Percentiles rank a stretch among this genome's conserved stretches.
Evolutionary conservation across 805 yeast species (phyloP).

Genomic region (Starmerella potacharoeniae): DNA sequence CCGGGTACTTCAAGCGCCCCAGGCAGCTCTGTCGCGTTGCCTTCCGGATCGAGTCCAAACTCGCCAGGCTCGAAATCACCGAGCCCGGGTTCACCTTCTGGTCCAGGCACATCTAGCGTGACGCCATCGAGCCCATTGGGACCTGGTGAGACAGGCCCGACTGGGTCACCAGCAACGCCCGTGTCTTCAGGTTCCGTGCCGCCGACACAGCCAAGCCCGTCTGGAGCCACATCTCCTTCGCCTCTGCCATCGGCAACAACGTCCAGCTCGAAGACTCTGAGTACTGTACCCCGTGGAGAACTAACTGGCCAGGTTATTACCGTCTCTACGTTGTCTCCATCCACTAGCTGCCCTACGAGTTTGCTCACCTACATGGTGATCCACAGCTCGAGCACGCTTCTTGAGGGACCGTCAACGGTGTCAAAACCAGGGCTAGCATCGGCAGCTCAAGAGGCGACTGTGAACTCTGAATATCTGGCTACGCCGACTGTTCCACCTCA

Average conservation of each 20-base stretch:
- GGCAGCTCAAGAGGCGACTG: constrained; percentile 12
- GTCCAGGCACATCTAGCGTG: neutral
- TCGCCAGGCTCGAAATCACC: too few species aligned
- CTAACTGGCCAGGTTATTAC: constrained; percentile 13
- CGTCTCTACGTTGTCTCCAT: constrained; percentile 13
- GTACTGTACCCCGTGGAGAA: neutral
- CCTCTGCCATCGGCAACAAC: neutral
- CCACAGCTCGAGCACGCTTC: constrained; percentile 13
- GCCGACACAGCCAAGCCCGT: neutral
- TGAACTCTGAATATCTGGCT: neutral
- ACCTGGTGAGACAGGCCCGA: too few species aligned
- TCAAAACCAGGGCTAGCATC: neutral
- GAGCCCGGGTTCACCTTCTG: neutral
- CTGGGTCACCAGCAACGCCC: neutral
- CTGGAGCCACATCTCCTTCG: neutral
- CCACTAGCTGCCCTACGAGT: constrained; percentile 16
- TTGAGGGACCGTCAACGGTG: constrained; percentile 7
- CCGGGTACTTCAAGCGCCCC: too few species aligned
- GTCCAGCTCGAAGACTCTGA: neutral
- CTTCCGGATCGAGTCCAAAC: too few species aligned
- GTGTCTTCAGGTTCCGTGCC: neutral
- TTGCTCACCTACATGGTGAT: constrained; percentile 12
- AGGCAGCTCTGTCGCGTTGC: too few species aligned
- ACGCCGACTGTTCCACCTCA: neutral
- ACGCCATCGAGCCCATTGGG: too few species aligned